phyloP scores from a whole-genome alignment of 2,329 filamentous ascomycete species.

The Penicillium corylophilum region DNA sequence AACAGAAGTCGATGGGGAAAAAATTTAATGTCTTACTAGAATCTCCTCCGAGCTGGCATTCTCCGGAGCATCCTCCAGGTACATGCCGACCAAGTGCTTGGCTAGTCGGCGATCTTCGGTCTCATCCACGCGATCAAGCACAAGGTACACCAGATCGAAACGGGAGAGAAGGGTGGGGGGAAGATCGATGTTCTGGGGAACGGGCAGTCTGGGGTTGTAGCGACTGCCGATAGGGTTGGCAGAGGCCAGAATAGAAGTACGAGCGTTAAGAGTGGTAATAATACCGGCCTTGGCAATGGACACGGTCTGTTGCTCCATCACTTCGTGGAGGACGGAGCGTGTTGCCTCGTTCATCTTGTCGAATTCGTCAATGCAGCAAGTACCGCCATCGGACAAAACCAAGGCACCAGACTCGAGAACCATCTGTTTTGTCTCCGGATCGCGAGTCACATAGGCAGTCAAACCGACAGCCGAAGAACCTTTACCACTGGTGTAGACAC shows the following conservation, averaged over 20 bases:
- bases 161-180: constrained; percentile 91
- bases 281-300: constrained; percentile 77
- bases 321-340: constrained; percentile 72
- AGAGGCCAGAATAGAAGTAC: constrained; percentile 92
- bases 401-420: constrained; percentile 73
- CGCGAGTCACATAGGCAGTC: constrained; percentile 73
- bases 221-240: constrained; percentile 98
- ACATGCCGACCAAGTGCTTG: constrained; percentile 92
- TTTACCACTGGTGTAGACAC: constrained; percentile 74
- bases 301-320: constrained; percentile 78
- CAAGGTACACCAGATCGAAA: constrained; percentile 96
- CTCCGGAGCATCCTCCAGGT: constrained; percentile 89
- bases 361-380: constrained; percentile 77
- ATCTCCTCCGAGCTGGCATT: constrained; percentile 76
- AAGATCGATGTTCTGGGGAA: constrained; percentile 96
- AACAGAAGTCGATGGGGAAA: not conserved
- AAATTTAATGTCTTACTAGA: constrained; percentile 58
- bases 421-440: constrained; percentile 70
- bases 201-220: constrained; percentile 93
- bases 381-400: constrained; percentile 71
- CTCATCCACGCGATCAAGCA: constrained; percentile 91
- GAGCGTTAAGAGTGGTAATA: constrained; percentile 86
- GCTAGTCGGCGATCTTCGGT: constrained; percentile 83
- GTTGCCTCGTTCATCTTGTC: constrained; percentile 78
- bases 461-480: constrained; percentile 74